Percentiles rank a stretch among this genome's conserved stretches.
phyloP scores from a whole-genome alignment of 1,284 basidiomycete species.

The Athelia psychrophila region DNA sequence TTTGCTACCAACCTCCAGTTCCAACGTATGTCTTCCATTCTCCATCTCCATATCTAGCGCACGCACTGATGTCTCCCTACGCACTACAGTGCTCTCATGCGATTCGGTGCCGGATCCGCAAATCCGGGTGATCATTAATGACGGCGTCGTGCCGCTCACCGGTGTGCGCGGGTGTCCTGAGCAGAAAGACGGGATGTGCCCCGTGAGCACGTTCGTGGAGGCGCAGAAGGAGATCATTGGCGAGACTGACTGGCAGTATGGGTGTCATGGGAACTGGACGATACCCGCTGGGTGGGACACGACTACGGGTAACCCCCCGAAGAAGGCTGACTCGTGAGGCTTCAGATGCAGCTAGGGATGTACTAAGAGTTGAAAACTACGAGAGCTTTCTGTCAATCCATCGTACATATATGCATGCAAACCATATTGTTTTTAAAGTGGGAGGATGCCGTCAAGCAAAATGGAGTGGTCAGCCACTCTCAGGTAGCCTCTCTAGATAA shows the following conservation, averaged over 20 bases:
- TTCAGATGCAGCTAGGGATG: not conserved
- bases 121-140: conserved; percentile 83
- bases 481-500: too few relatives aligned
- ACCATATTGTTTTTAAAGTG: too few relatives aligned
- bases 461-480: too few relatives aligned
- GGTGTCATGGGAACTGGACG: conserved; percentile 73
- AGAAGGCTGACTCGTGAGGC: too few relatives aligned
- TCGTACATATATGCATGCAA: too few relatives aligned
- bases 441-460: too few relatives aligned
- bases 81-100: conserved; percentile 56
- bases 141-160: conserved; percentile 82
- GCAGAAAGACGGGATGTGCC: conserved; percentile 78
- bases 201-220: conserved; percentile 70
- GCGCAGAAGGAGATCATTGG: conserved; percentile 66
- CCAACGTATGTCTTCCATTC: conserved; percentile 50
- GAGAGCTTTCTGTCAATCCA: not conserved
- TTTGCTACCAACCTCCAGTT: conserved; percentile 79
- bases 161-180: conserved; percentile 71
- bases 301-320: conserved; percentile 44
- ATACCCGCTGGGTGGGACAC: conserved; percentile 66
- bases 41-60: conserved; percentile 2
- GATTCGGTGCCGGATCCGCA: conserved; percentile 50
- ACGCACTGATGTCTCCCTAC: not conserved
- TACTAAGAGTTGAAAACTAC: not conserved
- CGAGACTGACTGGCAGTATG: conserved; percentile 75